A percentile compares a stretch with the other conserved stretches of the same genome.
Conservation (phyloP, 768 basidiomycete species). For the Lepiota brunneoincarnata region DNA sequence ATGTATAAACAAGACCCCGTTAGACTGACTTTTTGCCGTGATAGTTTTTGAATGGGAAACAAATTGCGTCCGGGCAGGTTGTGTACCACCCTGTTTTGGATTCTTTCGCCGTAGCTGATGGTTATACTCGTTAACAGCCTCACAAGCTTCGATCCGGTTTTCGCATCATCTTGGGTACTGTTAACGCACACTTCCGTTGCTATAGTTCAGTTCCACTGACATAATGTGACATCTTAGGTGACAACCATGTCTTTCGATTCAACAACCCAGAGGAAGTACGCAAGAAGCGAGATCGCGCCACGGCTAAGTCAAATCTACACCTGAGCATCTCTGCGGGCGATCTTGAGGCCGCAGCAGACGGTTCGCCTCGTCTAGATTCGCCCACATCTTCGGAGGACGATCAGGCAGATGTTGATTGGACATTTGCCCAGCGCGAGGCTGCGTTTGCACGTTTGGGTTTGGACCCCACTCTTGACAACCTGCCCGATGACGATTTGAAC, state of each 20-base stretch:
- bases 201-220: not conserved
- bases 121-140: slow-evolving; percentile 36
- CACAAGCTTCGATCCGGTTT: slow-evolving; percentile 91
- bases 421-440: slow-evolving; percentile 93
- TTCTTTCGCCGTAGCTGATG: not conserved
- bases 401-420: slow-evolving; percentile 86
- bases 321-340: slow-evolving; percentile 66
- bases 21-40: not conserved
- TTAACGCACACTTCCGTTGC: slow-evolving; percentile 11
- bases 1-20: not conserved
- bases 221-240: slow-evolving; percentile 46
- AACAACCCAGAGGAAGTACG: slow-evolving; percentile 95
- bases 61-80: slow-evolving; percentile 75
- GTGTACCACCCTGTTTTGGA: not conserved
- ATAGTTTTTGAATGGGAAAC: slow-evolving; percentile 93
- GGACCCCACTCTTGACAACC: slow-evolving; percentile 86
- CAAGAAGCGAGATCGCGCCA: slow-evolving; percentile 82
- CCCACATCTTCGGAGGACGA: slow-evolving; percentile 68
- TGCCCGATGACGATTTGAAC: slow-evolving; percentile 94
- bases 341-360: slow-evolving; percentile 43
- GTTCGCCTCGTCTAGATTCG: slow-evolving; percentile 75
- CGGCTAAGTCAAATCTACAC: slow-evolving; percentile 66
- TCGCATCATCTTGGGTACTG: slow-evolving; percentile 90
- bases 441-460: slow-evolving; percentile 83
- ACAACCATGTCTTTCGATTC: slow-evolving; percentile 97